Conservation (phyloP, 2,329 filamentous ascomycete species). For the Juglanconis juglandina region DNA sequence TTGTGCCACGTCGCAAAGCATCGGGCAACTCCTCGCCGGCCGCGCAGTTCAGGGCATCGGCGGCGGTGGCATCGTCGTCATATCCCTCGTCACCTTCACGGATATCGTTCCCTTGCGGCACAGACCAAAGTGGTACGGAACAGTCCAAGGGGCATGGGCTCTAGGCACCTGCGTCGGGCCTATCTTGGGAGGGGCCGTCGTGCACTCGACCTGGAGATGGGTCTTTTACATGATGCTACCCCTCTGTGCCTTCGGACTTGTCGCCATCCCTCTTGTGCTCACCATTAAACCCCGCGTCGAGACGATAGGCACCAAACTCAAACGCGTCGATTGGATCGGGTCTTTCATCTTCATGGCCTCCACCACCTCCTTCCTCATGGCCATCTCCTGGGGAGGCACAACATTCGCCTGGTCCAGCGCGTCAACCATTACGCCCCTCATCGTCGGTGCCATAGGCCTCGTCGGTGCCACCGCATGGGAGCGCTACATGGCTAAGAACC, state of each 20-base stretch:
- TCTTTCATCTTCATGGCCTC: constrained; percentile 42
- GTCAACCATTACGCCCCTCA: constrained; percentile 39
- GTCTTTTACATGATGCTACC: constrained; percentile 48
- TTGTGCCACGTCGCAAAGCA: constrained; percentile 33
- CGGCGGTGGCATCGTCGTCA: constrained; percentile 39
- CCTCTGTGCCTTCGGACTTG: constrained; percentile 37
- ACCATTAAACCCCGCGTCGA: constrained; percentile 34
- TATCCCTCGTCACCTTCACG: constrained; percentile 38
- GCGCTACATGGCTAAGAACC: constrained; percentile 26
- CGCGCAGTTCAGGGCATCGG: constrained; percentile 39
- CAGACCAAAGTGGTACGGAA: constrained; percentile 38
- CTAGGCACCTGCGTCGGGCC: constrained; percentile 39
- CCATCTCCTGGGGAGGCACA: constrained; percentile 45
- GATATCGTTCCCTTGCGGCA: constrained; percentile 40
- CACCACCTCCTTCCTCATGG: constrained; percentile 41
- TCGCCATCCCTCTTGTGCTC: constrained; percentile 39
- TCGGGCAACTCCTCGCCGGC: constrained; percentile 34
- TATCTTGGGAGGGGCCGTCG: constrained; percentile 35
- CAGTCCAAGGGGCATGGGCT: constrained; percentile 36
- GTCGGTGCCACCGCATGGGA: constrained; percentile 37
- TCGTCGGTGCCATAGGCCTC: constrained; percentile 40
- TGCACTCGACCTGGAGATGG: constrained; percentile 42
- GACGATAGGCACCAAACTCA: constrained; percentile 31
- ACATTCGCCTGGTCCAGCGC: constrained; percentile 39
- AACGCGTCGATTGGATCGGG: constrained; percentile 44